Conservation (phyloP, 208 protist genomes). For the Trypanosoma theileri region DNA sequence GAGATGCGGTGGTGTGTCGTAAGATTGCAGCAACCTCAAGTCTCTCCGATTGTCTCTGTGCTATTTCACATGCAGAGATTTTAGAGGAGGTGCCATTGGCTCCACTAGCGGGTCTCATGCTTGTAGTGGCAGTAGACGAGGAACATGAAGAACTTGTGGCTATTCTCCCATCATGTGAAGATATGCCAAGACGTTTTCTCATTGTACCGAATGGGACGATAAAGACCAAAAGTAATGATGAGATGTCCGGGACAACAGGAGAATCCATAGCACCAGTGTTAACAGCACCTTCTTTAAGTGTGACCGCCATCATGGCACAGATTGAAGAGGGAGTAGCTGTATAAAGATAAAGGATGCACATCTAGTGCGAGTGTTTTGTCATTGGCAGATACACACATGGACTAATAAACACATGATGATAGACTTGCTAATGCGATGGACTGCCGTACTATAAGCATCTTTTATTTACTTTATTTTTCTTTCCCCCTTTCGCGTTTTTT, state of each 20-base stretch:
- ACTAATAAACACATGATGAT: too few species aligned
- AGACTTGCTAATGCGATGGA: too few species aligned
- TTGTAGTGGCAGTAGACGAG: slow-evolving; percentile 68
- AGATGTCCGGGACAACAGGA: not conserved
- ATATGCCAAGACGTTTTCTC: slow-evolving; percentile 64
- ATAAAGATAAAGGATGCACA: slow-evolving; percentile 25
- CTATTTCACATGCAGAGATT: slow-evolving; percentile 75
- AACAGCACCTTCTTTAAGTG: slow-evolving; percentile 1
- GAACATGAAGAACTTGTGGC: slow-evolving; percentile 71
- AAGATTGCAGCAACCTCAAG: slow-evolving; percentile 32
- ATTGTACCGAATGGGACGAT: slow-evolving; percentile 45
- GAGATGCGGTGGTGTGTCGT: slow-evolving; percentile 20
- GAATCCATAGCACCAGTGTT: not conserved
- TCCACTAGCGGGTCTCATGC: slow-evolving; percentile 61
- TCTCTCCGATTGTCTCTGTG: slow-evolving; percentile 51
- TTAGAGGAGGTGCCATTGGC: slow-evolving; percentile 78
- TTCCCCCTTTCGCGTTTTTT: too few species aligned
- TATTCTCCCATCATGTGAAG: slow-evolving; percentile 56
- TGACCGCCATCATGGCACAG: not conserved
- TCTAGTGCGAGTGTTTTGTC: not conserved
- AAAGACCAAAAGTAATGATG: not conserved
- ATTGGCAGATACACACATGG: too few species aligned
- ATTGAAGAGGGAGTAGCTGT: slow-evolving; percentile 56
- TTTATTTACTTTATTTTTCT: too few species aligned
- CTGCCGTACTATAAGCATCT: too few species aligned